A percentile compares a stretch with the other conserved stretches of the same genome.
Evolutionary conservation across 2,329 filamentous ascomycete genomes (phyloP).

Genomic region (Botryotinia globosa): DNA sequence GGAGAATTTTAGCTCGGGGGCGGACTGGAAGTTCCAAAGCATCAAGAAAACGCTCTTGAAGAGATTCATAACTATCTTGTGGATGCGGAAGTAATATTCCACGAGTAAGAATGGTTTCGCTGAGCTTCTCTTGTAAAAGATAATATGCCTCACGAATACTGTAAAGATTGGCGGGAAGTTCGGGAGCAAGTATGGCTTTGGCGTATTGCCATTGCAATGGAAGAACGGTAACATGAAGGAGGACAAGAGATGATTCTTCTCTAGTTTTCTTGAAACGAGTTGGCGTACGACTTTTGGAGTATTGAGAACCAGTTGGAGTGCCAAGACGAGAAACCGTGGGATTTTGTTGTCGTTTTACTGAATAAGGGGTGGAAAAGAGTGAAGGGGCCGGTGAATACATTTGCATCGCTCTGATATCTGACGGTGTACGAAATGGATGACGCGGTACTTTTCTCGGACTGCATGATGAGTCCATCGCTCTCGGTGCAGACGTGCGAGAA

Average conservation of each 20-base stretch:
- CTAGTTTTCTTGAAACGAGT: slow-evolving; percentile 56
- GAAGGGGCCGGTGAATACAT: slow-evolving; percentile 66
- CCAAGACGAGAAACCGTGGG: slow-evolving; percentile 55
- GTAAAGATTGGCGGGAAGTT: slow-evolving; percentile 48
- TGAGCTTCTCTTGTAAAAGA: slow-evolving; percentile 65
- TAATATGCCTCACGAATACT: slow-evolving; percentile 61
- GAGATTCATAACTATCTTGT: slow-evolving; percentile 73
- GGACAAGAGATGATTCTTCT: slow-evolving; percentile 64
- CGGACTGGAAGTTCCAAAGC: slow-evolving; percentile 66
- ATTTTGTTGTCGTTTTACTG: slow-evolving; percentile 45
- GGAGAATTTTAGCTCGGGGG: slow-evolving; percentile 65
- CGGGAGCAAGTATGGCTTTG: slow-evolving; percentile 48
- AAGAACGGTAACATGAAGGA: slow-evolving; percentile 74
- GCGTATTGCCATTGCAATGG: slow-evolving; percentile 67
- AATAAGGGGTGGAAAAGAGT: slow-evolving; percentile 53
- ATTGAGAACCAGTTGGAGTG: slow-evolving; percentile 46
- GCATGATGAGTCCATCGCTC: slow-evolving; percentile 41
- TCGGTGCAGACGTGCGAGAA: slow-evolving; percentile 30
- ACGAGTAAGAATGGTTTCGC: slow-evolving; percentile 69
- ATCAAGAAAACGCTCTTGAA: slow-evolving; percentile 75
- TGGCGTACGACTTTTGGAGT: slow-evolving; percentile 44
- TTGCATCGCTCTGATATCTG: slow-evolving; percentile 67
- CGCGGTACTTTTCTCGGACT: slow-evolving; percentile 54
- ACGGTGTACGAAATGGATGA: slow-evolving; percentile 66
- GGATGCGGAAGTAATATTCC: slow-evolving; percentile 76